Conservation (phyloP, 768 basidiomycete genomes). For the Xerocomellus intermedius region DNA sequence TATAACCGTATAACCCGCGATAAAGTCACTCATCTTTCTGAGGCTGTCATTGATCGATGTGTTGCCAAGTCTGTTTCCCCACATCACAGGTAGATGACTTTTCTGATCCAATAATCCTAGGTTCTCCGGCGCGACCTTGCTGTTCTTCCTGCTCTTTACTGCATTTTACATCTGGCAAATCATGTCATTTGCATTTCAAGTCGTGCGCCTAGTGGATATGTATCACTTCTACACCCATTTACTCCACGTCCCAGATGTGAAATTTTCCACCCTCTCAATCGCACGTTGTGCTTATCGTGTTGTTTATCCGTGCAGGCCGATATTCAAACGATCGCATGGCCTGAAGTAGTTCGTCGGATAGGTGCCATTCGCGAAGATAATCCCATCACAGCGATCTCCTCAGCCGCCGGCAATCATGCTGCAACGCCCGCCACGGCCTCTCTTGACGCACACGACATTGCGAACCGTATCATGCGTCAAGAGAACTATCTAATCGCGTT, state of each 20-base stretch:
- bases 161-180: slow-evolving; percentile 90
- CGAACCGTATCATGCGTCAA: slow-evolving; percentile 95
- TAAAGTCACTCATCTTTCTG: slow-evolving; percentile 64
- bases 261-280: slow-evolving; percentile 17
- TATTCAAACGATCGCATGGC: slow-evolving; percentile 97
- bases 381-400: slow-evolving; percentile 85
- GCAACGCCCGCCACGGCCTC: slow-evolving; percentile 75
- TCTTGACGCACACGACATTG: slow-evolving; percentile 96
- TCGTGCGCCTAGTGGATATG: slow-evolving; percentile 86
- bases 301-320: slow-evolving; percentile 67
- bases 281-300: slow-evolving; percentile 11
- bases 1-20: slow-evolving; percentile 77
- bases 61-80: slow-evolving; percentile 65
- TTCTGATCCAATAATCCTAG: slow-evolving; percentile 38
- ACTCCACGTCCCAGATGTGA: slow-evolving; percentile 90
- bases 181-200: slow-evolving; percentile 68
- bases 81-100: background rate
- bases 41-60: slow-evolving; percentile 82
- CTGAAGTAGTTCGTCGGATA: slow-evolving; percentile 89
- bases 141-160: slow-evolving; percentile 85
- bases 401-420: slow-evolving; percentile 45
- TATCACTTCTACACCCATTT: slow-evolving; percentile 95
- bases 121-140: slow-evolving; percentile 78
- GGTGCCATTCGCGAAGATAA: slow-evolving; percentile 89
- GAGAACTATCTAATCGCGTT: slow-evolving; percentile 98